phyloP scores from a whole-genome alignment of 805 yeast genomes.

The Millerago galiae region DNA sequence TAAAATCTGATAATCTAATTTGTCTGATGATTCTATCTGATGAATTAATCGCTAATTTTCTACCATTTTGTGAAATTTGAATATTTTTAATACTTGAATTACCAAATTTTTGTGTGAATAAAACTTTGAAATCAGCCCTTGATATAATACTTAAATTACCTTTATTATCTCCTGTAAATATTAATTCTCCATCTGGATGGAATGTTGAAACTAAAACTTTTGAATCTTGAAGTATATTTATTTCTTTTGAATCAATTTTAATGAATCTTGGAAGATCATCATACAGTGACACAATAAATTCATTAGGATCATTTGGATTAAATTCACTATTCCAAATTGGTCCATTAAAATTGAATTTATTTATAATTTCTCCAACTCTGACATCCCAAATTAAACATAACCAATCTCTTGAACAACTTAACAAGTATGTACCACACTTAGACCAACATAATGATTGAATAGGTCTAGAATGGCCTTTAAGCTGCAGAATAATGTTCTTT shows the following conservation, averaged over 20 bases:
- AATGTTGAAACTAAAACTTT: slow-evolving; percentile 31
- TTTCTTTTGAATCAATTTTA: slow-evolving; percentile 24
- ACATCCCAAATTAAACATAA: slow-evolving; percentile 77
- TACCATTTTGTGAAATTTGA: slow-evolving; percentile 49
- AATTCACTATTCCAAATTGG: slow-evolving; percentile 68
- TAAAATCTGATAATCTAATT: slow-evolving; percentile 35
- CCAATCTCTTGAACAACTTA: slow-evolving; percentile 81
- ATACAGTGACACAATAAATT: slow-evolving; percentile 56
- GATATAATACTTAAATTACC: slow-evolving; percentile 61
- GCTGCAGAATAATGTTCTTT: slow-evolving; percentile 44
- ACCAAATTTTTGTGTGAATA: slow-evolving; percentile 52
- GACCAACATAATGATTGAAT: slow-evolving; percentile 78
- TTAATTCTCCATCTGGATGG: slow-evolving; percentile 45
- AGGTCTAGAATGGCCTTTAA: slow-evolving; percentile 64
- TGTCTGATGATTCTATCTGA: slow-evolving; percentile 74
- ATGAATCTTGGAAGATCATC: slow-evolving; percentile 58
- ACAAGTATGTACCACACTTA: slow-evolving; percentile 55
- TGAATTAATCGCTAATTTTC: slow-evolving; percentile 65
- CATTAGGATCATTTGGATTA: slow-evolving; percentile 40
- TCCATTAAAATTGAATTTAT: slow-evolving; percentile 49
- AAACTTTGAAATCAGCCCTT: slow-evolving; percentile 22
- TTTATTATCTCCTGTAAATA: slow-evolving; percentile 73
- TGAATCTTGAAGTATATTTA: slow-evolving; percentile 16
- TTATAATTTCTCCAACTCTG: slow-evolving; percentile 31
- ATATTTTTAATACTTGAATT: slow-evolving; percentile 67